Percentiles rank a stretch among this genome's conserved stretches.
phyloP scores from a whole-genome alignment of 305 asterid species.

The Andrographis paniculata region DNA sequence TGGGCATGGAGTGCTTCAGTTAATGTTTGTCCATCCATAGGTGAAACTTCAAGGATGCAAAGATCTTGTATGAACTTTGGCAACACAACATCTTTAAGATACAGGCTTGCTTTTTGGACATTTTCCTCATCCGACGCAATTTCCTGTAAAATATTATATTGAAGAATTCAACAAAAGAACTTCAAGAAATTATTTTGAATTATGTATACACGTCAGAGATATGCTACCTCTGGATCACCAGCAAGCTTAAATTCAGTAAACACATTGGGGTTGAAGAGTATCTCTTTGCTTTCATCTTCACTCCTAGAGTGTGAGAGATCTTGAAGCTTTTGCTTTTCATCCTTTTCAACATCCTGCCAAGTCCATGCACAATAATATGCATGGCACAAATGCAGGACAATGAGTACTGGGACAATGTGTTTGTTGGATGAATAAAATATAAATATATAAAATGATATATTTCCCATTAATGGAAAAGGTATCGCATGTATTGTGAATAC shows the following conservation, averaged over 20 bases:
- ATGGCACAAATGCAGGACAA: too few species aligned
- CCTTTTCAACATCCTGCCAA: slow-evolving; percentile 35
- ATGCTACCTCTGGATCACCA: slow-evolving; percentile 74
- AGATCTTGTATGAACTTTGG: slow-evolving; percentile 80
- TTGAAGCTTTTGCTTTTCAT: slow-evolving; percentile 26
- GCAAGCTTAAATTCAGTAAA: slow-evolving; percentile 81
- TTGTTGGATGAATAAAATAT: too few species aligned
- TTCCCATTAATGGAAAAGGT: too few species aligned
- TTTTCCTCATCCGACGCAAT: slow-evolving; percentile 71
- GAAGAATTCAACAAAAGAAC: slow-evolving; percentile 10
- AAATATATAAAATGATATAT: too few species aligned
- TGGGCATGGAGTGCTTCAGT: slow-evolving; percentile 98
- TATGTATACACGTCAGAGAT: too few species aligned
- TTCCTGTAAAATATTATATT: slow-evolving; percentile 40
- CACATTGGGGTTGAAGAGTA: slow-evolving; percentile 80
- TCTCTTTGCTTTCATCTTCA: slow-evolving; percentile 37
- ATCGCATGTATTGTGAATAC: too few species aligned
- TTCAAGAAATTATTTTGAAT: too few species aligned
- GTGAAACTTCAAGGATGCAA: slow-evolving; percentile 88
- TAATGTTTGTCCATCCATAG: slow-evolving; percentile 94
- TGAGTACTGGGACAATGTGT: too few species aligned
- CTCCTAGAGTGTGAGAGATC: slow-evolving; percentile 27
- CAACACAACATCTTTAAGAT: slow-evolving; percentile 62
- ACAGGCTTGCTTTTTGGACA: slow-evolving; percentile 64
- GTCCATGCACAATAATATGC: too few species aligned